A percentile compares a stretch with the other conserved stretches of the same genome.
phyloP scores from a whole-genome alignment of 768 basidiomycete species.

The Chalciporus chontae region DNA sequence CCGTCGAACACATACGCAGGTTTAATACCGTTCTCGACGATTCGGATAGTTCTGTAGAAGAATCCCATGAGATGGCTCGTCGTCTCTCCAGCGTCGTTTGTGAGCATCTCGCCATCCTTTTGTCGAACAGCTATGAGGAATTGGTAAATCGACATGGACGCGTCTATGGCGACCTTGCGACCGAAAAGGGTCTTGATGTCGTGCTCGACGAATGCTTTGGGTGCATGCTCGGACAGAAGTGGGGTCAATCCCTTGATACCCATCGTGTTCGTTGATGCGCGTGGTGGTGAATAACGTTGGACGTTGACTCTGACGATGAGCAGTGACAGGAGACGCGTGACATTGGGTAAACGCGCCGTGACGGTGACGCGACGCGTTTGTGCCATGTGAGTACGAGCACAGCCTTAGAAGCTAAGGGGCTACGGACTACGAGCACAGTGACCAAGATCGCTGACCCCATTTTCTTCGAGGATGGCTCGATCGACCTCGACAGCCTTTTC shows the following conservation, averaged over 20 bases:
- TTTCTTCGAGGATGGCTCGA: too few species aligned
- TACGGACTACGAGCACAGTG: too few species aligned
- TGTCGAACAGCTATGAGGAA: constrained; percentile 98
- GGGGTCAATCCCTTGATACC: constrained; percentile 96
- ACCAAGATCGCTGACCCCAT: too few species aligned
- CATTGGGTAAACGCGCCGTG: constrained; percentile 9
- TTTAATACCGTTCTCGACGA: constrained; percentile 98
- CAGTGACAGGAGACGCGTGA: constrained; percentile 11
- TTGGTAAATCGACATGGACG: constrained; percentile 95
- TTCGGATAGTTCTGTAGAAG: constrained; percentile 95
- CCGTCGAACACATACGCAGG: constrained; percentile 98
- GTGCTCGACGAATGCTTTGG: constrained; percentile 80
- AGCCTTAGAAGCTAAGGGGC: too few species aligned
- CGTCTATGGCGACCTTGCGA: constrained; percentile 97
- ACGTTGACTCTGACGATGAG: constrained; percentile 4
- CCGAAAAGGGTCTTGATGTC: constrained; percentile 98
- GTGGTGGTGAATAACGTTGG: background rate
- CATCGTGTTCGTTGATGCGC: constrained; percentile 39
- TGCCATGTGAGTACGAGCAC: too few species aligned
- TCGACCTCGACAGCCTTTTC: too few species aligned
- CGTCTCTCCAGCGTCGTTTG: constrained; percentile 96
- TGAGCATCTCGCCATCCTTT: constrained; percentile 93
- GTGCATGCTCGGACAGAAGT: constrained; percentile 87
- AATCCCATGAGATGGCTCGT: constrained; percentile 99
- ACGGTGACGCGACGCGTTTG: constrained; percentile 9